Evolutionary conservation across 371 early-diverging fungal species (phyloP).

Genomic region (Mortierella polycephala): DNA sequence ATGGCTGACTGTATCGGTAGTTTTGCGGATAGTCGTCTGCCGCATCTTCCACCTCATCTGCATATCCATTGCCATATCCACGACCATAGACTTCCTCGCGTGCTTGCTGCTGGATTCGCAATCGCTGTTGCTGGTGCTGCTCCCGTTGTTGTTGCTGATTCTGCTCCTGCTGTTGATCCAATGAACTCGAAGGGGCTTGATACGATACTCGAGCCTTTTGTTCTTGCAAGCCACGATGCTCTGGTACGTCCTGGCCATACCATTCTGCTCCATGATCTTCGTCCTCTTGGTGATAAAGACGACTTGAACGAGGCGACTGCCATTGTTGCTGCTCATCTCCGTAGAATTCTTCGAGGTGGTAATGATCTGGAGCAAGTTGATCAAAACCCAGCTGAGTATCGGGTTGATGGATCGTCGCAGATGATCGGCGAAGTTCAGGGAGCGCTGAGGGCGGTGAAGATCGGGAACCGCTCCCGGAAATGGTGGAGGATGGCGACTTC

Average conservation of each 20-base stretch:
- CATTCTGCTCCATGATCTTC: no score
- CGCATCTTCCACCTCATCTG: slow-evolving; percentile 1
- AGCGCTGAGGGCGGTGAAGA: slow-evolving; percentile 14
- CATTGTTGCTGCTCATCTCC: no score
- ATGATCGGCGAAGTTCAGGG: slow-evolving; percentile 10
- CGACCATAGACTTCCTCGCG: slow-evolving; percentile 36
- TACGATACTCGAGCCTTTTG: slow-evolving; percentile 7
- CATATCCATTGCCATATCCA: slow-evolving; percentile 18
- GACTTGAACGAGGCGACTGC: no score
- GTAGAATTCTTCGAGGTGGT: no score
- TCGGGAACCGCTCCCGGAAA: slow-evolving; percentile 4
- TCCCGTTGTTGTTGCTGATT: slow-evolving; percentile 15
- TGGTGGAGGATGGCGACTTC: not conserved
- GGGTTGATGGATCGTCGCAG: not conserved
- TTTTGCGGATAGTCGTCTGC: not conserved
- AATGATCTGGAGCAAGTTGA: not conserved
- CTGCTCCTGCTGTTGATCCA: not conserved
- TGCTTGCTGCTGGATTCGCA: slow-evolving; percentile 30
- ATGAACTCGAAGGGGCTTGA: no score
- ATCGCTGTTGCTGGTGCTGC: slow-evolving; percentile 24
- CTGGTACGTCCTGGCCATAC: no score
- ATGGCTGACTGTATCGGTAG: not conserved
- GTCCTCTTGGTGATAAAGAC: no score
- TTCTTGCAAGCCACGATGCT: not conserved
- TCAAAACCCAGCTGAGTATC: slow-evolving; percentile 1